Base-by-base conservation (phyloP, 164 flowering plant species). In the Hamamelis virginiana region DNA sequence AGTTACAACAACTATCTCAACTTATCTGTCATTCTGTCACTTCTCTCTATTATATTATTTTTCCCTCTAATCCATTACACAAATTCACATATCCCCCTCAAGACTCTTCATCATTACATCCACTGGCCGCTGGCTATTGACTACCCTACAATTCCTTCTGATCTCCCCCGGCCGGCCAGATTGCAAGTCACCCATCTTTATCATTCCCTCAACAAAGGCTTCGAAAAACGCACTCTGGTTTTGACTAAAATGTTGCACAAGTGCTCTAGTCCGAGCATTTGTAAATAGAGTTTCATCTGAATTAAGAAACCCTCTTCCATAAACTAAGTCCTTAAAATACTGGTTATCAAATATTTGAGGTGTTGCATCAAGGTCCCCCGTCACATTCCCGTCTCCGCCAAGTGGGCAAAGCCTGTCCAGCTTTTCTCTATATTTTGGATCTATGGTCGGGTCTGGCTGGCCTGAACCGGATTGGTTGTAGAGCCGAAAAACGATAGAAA, bases 381-480 rank as follows among this genome's bases (percentile, higher is more conserved):
- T 89, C 64, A 87, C 88, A 21, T 89, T 85, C 46, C 71, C 81
- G 52, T 95, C 97, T 4, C 86, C 97, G 2, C 79, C 81, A 0
- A 48, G 66, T 0, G 99, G 99, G 56, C 99, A 95, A 3, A 91
- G 91, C 63, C 66, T 61, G 71, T 84, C 26, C 1, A 95, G 81
- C 79, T 81, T 75, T 48, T 80, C 73, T 38, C 87, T 77, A 69
- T 19, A 92, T 9, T n/a, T n/a, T 0, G 89, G 87, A 14, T 91
- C 92, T 16, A 95, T 75, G 27, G 86, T 48, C 1, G 97, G 97
- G 83, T 95, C 99, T 1, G 99, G 94, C 18, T 62, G 70, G 33
- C 97, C 96, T 0, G 90, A 56, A 0, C 96, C 98, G 0, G 97
- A 91, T 64, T 95, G 98, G 75, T 92, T 95, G 82, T 95, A 95